These are phyloP conservation scores for Otatea glauca DNA, from an alignment of 176 grass and related monocot species.

Conservation along the genomic window DNA sequence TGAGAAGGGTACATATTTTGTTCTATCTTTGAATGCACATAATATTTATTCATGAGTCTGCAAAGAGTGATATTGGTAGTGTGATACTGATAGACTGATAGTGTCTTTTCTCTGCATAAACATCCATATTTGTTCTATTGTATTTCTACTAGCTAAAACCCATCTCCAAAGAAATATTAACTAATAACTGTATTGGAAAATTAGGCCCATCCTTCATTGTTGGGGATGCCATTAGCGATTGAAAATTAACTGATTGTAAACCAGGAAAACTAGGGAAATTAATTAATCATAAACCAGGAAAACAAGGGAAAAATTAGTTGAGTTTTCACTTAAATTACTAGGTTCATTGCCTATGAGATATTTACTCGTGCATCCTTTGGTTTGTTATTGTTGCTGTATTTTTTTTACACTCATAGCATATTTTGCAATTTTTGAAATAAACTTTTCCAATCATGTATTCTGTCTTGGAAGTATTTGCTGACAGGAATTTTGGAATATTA, in stretches of 20 bases:
- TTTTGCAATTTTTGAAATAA: neutral
- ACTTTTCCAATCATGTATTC: conserved; percentile 6
- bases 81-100: neutral
- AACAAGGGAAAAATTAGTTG: neutral
- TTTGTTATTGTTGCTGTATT: conserved; percentile 1
- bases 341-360: neutral
- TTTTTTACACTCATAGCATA: conserved; percentile 3
- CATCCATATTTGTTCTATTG: neutral
- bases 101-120: neutral
- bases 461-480: conserved; percentile 25
- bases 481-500: conserved; percentile 9
- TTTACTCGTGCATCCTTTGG: neutral
- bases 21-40: conserved; percentile 26
- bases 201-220: neutral
- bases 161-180: conserved; percentile 1
- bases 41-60: neutral
- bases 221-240: conserved; percentile 5
- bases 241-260: neutral
- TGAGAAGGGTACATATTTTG: conserved; percentile 73
- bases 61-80: conserved; percentile 5
- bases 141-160: conserved; percentile 2
- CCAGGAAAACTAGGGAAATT: neutral
- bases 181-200: neutral
- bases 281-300: neutral
- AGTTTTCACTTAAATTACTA: neutral